Evolutionary conservation across 108 stramenopile genomes (phyloP).

Genomic region (Chaetoceros muelleri): DNA sequence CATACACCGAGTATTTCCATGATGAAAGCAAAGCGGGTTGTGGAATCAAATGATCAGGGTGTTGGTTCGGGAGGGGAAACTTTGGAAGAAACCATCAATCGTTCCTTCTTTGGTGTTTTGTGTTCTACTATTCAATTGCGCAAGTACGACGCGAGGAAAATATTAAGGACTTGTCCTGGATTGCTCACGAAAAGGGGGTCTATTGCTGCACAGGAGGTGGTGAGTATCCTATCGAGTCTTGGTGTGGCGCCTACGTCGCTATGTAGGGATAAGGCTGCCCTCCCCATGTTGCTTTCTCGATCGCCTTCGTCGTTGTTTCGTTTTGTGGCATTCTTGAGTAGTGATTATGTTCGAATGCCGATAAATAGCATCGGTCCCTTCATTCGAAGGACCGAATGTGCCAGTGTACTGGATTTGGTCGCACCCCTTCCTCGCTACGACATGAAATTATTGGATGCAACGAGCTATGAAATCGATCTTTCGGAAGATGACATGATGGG

Average conservation of each 20-base stretch:
- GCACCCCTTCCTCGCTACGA: slow-evolving; percentile 31
- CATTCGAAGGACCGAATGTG: slow-evolving; percentile 33
- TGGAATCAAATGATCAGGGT: background rate
- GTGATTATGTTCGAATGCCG: slow-evolving; percentile 50
- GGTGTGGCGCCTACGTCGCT: slow-evolving; percentile 47
- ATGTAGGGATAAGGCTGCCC: slow-evolving; percentile 52
- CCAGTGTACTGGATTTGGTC: slow-evolving; percentile 45
- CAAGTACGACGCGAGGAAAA: slow-evolving; percentile 65
- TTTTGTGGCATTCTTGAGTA: slow-evolving; percentile 53
- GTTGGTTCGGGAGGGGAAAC: slow-evolving; percentile 21
- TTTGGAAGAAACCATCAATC: slow-evolving; percentile 40
- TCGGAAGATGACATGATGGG: background rate
- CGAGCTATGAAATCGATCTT: background rate
- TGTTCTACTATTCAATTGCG: slow-evolving; percentile 34
- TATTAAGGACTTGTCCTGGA: slow-evolving; percentile 47
- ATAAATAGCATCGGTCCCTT: slow-evolving; percentile 49
- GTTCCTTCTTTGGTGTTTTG: slow-evolving; percentile 32
- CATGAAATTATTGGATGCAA: background rate
- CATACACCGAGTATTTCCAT: slow-evolving; percentile 64
- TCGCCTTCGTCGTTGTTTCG: slow-evolving; percentile 64
- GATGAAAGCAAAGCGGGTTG: slow-evolving; percentile 33
- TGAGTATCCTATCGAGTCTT: slow-evolving; percentile 42
- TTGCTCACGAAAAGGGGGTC: slow-evolving; percentile 57
- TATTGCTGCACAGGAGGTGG: slow-evolving; percentile 41
- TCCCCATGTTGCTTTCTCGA: slow-evolving; percentile 45